A percentile compares a stretch with the other conserved stretches of the same genome.
Conservation (phyloP, 371 early-diverging fungal genomes). For the Apophysomyces ossiformis region DNA sequence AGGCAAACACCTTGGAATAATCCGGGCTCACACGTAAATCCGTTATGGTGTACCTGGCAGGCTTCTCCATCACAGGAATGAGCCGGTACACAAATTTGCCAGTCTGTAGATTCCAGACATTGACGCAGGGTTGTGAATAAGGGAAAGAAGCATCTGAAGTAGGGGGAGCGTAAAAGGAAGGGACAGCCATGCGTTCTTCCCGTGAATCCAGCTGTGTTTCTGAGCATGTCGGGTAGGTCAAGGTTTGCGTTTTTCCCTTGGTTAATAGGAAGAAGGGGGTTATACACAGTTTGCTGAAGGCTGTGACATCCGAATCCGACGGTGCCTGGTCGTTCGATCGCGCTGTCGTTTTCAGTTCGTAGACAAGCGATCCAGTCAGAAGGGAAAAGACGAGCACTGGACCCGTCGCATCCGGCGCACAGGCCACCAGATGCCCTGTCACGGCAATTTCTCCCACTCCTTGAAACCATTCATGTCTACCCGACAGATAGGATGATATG, state of each 20-base stretch:
- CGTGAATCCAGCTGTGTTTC: slow-evolving; percentile 19
- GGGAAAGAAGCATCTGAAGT: too few species aligned
- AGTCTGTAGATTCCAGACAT: slow-evolving; percentile 63
- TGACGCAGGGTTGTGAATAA: slow-evolving; percentile 46
- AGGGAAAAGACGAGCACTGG: slow-evolving; percentile 61
- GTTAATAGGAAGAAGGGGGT: slow-evolving; percentile 61
- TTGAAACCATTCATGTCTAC: slow-evolving; percentile 54
- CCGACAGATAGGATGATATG: slow-evolving; percentile 45
- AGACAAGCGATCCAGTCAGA: slow-evolving; percentile 57
- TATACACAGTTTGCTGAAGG: slow-evolving; percentile 52
- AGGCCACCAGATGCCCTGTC: slow-evolving; percentile 55
- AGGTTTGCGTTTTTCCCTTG: slow-evolving; percentile 35
- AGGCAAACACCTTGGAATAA: slow-evolving; percentile 35
- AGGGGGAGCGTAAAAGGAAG: too few species aligned
- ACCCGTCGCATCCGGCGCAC: slow-evolving; percentile 59
- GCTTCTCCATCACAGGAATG: slow-evolving; percentile 27
- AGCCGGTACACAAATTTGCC: slow-evolving; percentile 53
- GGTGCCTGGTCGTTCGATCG: background rate
- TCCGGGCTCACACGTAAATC: slow-evolving; percentile 41
- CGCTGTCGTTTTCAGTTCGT: slow-evolving; percentile 23
- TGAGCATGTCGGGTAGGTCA: slow-evolving; percentile 17
- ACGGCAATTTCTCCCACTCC: slow-evolving; percentile 61
- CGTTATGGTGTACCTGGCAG: slow-evolving; percentile 35
- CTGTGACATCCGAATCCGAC: slow-evolving; percentile 28
- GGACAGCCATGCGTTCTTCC: background rate